These are phyloP conservation scores for Jacaranda mimosifolia DNA, from an alignment of 257 asterid genomes.

Conservation along the genomic window DNA sequence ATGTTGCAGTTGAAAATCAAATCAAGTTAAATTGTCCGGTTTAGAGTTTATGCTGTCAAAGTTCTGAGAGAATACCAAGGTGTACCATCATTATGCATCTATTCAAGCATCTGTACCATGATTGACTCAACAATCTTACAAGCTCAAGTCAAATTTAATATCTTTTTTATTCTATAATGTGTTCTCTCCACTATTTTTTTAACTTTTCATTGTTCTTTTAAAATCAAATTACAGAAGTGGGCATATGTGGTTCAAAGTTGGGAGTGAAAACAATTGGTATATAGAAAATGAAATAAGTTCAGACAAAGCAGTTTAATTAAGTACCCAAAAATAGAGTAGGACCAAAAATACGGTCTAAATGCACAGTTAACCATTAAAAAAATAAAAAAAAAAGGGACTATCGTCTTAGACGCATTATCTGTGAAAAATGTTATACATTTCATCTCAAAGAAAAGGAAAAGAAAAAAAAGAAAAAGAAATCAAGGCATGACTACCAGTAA, in stretches of 20 bases:
- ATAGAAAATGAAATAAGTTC: not conserved
- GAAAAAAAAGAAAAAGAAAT: not conserved
- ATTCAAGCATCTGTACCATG: too few relatives aligned
- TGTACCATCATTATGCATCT: too few relatives aligned
- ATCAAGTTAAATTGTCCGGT: not conserved
- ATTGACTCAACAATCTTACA: not conserved
- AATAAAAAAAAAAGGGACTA: too few relatives aligned
- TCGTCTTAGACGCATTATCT: not conserved
- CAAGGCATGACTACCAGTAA: not conserved
- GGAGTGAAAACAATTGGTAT: conserved; percentile 1
- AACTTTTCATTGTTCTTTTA: not conserved
- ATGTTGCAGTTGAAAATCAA: not conserved
- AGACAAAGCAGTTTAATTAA: not conserved
- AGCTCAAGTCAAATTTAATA: not conserved
- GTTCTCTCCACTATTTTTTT: not conserved
- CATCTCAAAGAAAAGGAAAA: not conserved
- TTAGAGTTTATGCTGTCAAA: too few relatives aligned
- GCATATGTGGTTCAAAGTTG: not conserved
- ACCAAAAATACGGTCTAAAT: not conserved
- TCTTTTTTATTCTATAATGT: not conserved
- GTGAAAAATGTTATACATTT: not conserved
- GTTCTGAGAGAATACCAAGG: too few relatives aligned
- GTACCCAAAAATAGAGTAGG: not conserved
- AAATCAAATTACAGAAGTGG: not conserved
- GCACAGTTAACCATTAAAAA: not conserved